phyloP scores from a whole-genome alignment of 345 rosid species.

The Citrus mangshanensis region DNA sequence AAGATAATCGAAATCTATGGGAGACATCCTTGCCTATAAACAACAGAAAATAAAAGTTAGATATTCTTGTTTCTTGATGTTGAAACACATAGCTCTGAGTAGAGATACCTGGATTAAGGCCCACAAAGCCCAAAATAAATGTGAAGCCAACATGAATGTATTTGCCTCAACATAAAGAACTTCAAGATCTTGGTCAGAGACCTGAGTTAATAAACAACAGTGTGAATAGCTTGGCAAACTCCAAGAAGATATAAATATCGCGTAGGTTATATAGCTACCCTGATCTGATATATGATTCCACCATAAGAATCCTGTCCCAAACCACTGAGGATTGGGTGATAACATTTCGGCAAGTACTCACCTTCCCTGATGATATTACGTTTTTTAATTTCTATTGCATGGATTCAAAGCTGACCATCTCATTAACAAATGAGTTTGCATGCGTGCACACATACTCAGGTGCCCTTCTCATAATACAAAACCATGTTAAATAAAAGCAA shows the following conservation, averaged over 20 bases:
- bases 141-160: conserved; percentile 72
- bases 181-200: conserved; percentile 55
- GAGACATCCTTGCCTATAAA: conserved; percentile 88
- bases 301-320: background rate
- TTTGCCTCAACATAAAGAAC: conserved; percentile 65
- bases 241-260: background rate
- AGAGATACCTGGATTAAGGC: conserved; percentile 78
- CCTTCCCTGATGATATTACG: background rate
- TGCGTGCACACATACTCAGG: background rate
- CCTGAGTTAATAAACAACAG: conserved; percentile 35
- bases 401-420: background rate
- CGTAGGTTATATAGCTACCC: background rate
- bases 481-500: background rate
- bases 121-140: conserved; percentile 93
- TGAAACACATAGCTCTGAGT: background rate
- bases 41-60: background rate
- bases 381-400: conserved; percentile 1
- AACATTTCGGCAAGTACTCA: background rate
- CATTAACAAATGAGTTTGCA: background rate
- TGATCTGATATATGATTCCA: background rate
- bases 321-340: background rate
- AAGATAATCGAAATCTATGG: conserved; percentile 79
- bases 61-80: background rate
- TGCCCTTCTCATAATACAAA: background rate
- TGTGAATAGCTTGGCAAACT: background rate